These are phyloP conservation scores for Protomyces pachydermus DNA, from an alignment of 1,139 yeast species.

Conservation along the genomic window DNA sequence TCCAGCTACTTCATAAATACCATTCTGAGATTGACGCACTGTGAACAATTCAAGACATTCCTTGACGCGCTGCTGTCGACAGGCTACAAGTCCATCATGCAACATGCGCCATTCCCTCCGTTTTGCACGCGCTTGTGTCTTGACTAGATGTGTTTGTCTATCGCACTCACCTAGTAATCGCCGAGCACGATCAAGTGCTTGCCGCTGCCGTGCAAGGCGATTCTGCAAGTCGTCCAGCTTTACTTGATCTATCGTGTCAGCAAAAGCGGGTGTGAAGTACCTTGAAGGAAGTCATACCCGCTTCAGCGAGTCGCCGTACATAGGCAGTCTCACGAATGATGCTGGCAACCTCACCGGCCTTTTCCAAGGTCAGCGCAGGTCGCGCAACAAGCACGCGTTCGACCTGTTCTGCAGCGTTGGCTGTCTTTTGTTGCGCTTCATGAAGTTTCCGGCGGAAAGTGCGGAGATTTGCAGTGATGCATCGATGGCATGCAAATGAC, in stretches of 20 bases:
- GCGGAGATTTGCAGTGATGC: not conserved
- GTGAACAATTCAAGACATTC: not conserved
- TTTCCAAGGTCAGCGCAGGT: not conserved
- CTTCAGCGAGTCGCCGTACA: not conserved
- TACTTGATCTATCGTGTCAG: conserved; percentile 1
- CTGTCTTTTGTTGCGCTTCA: not conserved
- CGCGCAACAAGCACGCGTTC: not conserved
- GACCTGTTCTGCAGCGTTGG: not conserved
- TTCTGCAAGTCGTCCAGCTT: conserved; percentile 12
- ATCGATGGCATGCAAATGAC: not conserved
- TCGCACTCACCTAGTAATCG: not conserved
- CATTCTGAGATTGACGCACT: not conserved
- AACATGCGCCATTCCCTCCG: conserved; percentile 8
- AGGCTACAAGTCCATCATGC: not conserved
- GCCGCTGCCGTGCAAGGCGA: conserved; percentile 16
- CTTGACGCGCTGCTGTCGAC: not conserved
- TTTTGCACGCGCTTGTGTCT: conserved; percentile 1
- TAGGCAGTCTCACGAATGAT: conserved; percentile 13
- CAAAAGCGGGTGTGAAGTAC: not conserved
- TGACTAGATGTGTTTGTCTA: not conserved
- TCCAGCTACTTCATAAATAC: conserved; percentile 1
- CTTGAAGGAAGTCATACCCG: not conserved
- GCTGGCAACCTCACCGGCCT: not conserved
- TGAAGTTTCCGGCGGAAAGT: not conserved
- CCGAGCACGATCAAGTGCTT: conserved; percentile 9